phyloP scores from a whole-genome alignment of 306 rosid genomes.

The Hippophae rhamnoides region DNA sequence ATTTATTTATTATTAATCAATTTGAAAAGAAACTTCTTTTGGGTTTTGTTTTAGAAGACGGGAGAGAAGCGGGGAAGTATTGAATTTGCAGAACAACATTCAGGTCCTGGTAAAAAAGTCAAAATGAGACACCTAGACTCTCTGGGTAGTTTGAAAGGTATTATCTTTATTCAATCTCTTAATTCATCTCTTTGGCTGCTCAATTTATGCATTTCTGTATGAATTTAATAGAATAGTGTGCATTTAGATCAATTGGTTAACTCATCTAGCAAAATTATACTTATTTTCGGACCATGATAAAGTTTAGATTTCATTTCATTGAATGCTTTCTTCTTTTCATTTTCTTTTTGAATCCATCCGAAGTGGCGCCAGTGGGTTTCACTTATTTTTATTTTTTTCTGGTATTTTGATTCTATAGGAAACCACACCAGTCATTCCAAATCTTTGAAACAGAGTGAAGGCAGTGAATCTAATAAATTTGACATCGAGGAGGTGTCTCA shows the following conservation, averaged over 20 bases:
- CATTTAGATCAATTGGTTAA: neutral
- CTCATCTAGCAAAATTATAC: neutral
- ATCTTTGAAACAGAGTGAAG: slow-evolving; percentile 24
- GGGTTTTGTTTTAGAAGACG: slow-evolving; percentile 24
- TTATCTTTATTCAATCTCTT: neutral
- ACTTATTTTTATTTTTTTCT: neutral
- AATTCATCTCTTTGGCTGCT: neutral
- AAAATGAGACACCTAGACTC: slow-evolving; percentile 67
- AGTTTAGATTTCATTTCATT: neutral
- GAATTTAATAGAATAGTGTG: no score
- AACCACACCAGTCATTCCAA: slow-evolving; percentile 10
- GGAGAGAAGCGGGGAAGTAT: slow-evolving; percentile 44
- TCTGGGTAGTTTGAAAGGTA: slow-evolving; percentile 51
- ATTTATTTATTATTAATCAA: neutral
- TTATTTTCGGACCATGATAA: neutral
- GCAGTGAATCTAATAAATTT: slow-evolving; percentile 17
- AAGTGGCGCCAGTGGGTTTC: neutral
- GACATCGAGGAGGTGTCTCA: slow-evolving; percentile 37
- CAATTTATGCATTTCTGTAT: no score
- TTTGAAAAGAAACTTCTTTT: neutral
- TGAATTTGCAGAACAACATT: slow-evolving; percentile 25
- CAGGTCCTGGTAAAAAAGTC: slow-evolving; percentile 39
- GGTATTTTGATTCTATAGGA: slow-evolving; percentile 28
- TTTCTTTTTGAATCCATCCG: neutral
- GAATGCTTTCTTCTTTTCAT: neutral